Evolutionary conservation across 169 alveolate genomes (phyloP), one percentile per base, ranked within the genome.

Genomic region (Plasmodium fragile): DNA sequence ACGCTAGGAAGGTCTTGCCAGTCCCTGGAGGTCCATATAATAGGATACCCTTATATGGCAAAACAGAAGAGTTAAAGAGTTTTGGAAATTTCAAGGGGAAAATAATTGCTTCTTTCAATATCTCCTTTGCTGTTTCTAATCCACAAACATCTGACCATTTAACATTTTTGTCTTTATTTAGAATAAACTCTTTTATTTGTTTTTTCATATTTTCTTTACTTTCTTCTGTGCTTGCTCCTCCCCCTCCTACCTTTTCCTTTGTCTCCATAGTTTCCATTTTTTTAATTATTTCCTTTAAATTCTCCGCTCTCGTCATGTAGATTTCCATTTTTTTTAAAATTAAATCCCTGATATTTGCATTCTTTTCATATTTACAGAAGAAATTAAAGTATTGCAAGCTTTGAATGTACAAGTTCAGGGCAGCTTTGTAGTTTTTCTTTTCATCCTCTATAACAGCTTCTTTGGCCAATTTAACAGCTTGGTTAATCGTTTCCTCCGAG

Each of bases 1-100:
- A 99, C 3, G 99, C 99, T 71, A 99, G 94, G 95, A 96, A 99
- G 13, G 99, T 97, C 96, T 99, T 99, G 39, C 99, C 99, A 43
- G 99, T 98, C 34, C 99, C 99, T 4, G 99, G 99, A 18, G 99
- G 99, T 2, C 94, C 94, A 91, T 91, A 91, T 80, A 91, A 39
- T 45, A 91, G 82, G 22, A 91, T 91, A 25, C 94, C 94, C 82
- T 91, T 91, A 91, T 91, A 91, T 10, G 94, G 94, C 59, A 91
- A 49, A 16, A 84, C 18, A 28, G 92, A 79, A 13, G 99, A 99
- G 83, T 96, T 97, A 94, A 99, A 99, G 22, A 99, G 95, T 85
- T 98, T 97, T 18, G 99, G 99, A 93, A 98, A 98, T 77, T 96
- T 97, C 22, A 98, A 96, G 53, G 99, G 99, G 75, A 98, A 93